A percentile compares a stretch with the other conserved stretches of the same genome.
Conservation (phyloP, 441 rosid genomes). For the Metrosideros polymorpha region DNA sequence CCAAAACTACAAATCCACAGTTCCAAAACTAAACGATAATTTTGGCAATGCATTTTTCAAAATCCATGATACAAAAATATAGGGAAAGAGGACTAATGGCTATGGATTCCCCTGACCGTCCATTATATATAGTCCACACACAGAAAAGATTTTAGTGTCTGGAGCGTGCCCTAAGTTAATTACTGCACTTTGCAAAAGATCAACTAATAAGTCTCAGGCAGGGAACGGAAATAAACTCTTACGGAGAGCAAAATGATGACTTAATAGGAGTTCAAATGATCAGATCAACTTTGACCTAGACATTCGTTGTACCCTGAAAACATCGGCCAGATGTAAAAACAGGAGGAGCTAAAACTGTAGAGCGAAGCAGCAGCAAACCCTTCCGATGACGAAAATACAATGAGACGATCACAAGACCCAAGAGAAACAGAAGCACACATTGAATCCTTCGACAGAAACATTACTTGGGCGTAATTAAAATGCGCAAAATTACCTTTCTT, state of each 20-base stretch:
- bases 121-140: background rate
- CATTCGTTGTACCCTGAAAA: background rate
- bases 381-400: background rate
- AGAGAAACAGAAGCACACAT: background rate
- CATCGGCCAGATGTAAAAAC: background rate
- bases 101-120: background rate
- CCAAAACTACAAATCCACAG: background rate
- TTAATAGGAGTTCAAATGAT: background rate
- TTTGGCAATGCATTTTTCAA: background rate
- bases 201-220: background rate
- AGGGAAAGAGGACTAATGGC: background rate
- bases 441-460: background rate
- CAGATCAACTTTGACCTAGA: background rate
- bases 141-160: background rate
- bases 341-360: background rate
- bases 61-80: background rate
- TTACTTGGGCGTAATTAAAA: background rate
- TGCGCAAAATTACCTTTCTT: constrained; percentile 60
- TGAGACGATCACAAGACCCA: background rate
- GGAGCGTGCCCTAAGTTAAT: background rate
- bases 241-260: background rate
- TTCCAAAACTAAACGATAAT: background rate
- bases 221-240: background rate
- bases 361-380: background rate
- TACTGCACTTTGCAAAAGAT: background rate